Evolutionary conservation across 805 yeast genomes (phyloP), one percentile per base, ranked within the genome.

Genomic region (Yarrowia bubula): DNA sequence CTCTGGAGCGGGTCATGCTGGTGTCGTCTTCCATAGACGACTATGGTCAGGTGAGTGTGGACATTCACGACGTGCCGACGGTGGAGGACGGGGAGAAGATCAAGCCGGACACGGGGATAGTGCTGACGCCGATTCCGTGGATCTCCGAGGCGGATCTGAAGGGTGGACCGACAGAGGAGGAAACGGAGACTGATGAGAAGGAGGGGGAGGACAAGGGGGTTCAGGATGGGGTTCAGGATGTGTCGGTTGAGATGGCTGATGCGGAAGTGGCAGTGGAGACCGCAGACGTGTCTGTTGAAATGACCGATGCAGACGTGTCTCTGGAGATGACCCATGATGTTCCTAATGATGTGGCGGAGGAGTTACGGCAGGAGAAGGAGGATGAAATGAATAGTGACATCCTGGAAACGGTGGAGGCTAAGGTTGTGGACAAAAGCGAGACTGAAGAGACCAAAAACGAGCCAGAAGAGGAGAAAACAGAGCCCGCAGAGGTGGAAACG

Each of bases 21-120:
- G 75, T 75, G 15, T 38, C 69, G 2, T 70, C 74, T 7, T 38
- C 53, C 10, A 61, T 53, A 2, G 64, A 41, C 13, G 76, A 72
- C 32, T 71, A 66, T 63, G 64, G 42, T 11, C 10, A 7, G n/a
- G 43, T 58, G n/a, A 43, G 46, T 11, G 33, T 43, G 32, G 63
- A 57, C 51, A 44, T 43, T 15, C 41, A 44, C 22, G 43, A 58
- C 11, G 51, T 43, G 2, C 41, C 47, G 13, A 47, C 65, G 38
- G 41, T 39, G 14, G 57, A 41, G 38, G 41, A 47, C 14, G 65
- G 57, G 10, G 61, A 55, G 38, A 58, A 37, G 33, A 43, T 58
- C 39, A 58, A 58, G 22, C 51, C 50, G 14, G 64, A 58, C 10
- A 18, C 51, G 51, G 64, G 64, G 1, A 61, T 61, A 13, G 57